These are phyloP conservation scores for Galium porrigens DNA, from an alignment of 305 asterid genomes.

Conservation along the genomic window DNA sequence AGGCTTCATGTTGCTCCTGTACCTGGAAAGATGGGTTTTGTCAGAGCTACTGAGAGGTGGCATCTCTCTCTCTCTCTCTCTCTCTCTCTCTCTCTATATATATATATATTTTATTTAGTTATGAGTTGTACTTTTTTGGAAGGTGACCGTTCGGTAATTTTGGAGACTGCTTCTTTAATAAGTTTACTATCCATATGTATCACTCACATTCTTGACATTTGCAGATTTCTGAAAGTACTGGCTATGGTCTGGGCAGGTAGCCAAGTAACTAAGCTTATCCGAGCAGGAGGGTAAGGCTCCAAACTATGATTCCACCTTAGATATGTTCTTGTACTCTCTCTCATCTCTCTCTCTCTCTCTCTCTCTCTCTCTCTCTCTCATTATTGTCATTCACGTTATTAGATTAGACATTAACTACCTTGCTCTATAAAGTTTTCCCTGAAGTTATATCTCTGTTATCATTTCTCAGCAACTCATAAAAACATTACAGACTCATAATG, in stretches of 20 bases:
- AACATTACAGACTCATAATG: neutral
- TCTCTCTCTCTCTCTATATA: neutral
- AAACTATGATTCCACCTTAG: slow-evolving; percentile 9
- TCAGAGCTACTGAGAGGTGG: slow-evolving; percentile 65
- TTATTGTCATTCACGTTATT: neutral
- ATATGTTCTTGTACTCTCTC: no score
- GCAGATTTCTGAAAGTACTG: slow-evolving; percentile 73
- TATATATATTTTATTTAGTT: neutral
- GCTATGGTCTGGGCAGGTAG: slow-evolving; percentile 99
- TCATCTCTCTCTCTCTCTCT: neutral
- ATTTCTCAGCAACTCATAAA: neutral
- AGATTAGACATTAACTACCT: neutral
- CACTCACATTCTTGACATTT: slow-evolving; percentile 13
- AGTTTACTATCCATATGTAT: neutral
- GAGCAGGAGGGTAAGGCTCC: slow-evolving; percentile 84
- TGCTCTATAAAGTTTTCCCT: neutral
- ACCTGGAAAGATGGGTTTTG: slow-evolving; percentile 76
- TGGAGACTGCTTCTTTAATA: neutral
- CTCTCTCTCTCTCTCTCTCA: neutral
- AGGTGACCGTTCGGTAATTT: neutral
- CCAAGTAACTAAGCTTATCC: slow-evolving; percentile 75
- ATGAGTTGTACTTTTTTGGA: neutral
- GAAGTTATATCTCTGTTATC: neutral
- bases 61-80: slow-evolving; percentile 2
- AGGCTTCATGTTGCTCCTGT: slow-evolving; percentile 76